Base-by-base conservation (phyloP, 306 rosid species). In the Argentina anserina region DNA sequence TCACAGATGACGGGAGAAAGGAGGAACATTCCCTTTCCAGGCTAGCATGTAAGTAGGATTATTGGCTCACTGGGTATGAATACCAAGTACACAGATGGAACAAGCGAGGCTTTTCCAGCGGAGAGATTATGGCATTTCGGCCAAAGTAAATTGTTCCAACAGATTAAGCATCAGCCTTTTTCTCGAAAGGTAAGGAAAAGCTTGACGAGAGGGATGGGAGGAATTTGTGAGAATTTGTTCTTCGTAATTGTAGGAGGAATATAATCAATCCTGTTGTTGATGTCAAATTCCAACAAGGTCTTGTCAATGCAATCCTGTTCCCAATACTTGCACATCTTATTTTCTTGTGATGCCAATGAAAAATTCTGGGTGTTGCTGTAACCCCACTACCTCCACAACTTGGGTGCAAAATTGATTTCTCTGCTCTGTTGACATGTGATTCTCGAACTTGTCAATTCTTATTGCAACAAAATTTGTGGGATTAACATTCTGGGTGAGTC, bases 151-250 rank as follows among this genome's bases (percentile, higher is more conserved):
- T 74, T 64, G 73, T 66, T 73, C 50, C 31, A 17, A 52, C 25
- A 50, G 65, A 39, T 66, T 20, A 67, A 78, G 83, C 84, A 70
- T 84, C 78, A n/a, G 18, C 49, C 76, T 70, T 81, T 70, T 71
- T 9, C 73, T 25, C 64, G 70, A 76, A 82, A 74, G 73, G 72
- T 34, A 25, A 49, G 46, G 75, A 60, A 70, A 65, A 59, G 70
- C 72, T 76, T 64, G 66, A 71, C 56, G 72, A 56, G 78, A 67
- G 79, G 79, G 63, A 69, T 65, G 59, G 79, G 81, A 52, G 58
- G 81, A 82, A 58, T 78, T 37, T 43, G 76, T 72, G 91, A 89
- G 91, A 89, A 90, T 87, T 75, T 89, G 84, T 84, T 87, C 78
- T 18, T 26, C 42, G 36, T 37, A 6, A 46, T 80, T 79, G 82